Conservation (phyloP, 306 rosid genomes). For the Vicia sativa region DNA sequence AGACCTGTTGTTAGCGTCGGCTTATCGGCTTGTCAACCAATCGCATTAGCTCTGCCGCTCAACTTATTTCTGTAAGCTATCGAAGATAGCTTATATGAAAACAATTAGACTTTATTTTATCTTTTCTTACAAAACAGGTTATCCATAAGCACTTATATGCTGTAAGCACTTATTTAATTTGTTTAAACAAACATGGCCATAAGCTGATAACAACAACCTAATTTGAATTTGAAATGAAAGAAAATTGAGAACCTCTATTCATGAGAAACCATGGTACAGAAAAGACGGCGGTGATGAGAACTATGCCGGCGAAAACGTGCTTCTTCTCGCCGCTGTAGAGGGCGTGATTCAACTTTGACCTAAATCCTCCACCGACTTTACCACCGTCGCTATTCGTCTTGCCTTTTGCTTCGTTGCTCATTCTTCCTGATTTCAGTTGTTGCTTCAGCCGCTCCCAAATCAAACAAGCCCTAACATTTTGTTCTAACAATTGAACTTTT, state of each 20-base stretch:
- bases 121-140: neutral
- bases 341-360: slow-evolving; percentile 62
- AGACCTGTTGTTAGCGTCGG: too few relatives aligned
- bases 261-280: slow-evolving; percentile 74
- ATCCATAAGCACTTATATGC: neutral
- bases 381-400: slow-evolving; percentile 28
- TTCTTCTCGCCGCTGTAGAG: slow-evolving; percentile 88
- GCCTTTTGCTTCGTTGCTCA: slow-evolving; percentile 60
- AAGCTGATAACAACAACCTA: too few relatives aligned
- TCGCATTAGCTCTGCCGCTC: too few relatives aligned
- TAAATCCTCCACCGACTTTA: slow-evolving; percentile 51
- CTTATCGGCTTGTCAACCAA: too few relatives aligned
- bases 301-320: slow-evolving; percentile 78
- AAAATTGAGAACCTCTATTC: slow-evolving; percentile 86
- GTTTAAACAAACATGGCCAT: neutral
- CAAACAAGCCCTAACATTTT: neutral
- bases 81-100: neutral
- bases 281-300: slow-evolving; percentile 61
- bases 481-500: too few relatives aligned
- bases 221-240: too few relatives aligned
- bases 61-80: neutral
- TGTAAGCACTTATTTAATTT: neutral
- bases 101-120: neutral
- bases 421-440: slow-evolving; percentile 7
- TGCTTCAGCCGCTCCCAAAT: neutral